Evolutionary conservation across 2,329 filamentous ascomycete genomes (phyloP), one percentile per base, ranked within the genome.

Genomic region (Aulographum hederae): DNA sequence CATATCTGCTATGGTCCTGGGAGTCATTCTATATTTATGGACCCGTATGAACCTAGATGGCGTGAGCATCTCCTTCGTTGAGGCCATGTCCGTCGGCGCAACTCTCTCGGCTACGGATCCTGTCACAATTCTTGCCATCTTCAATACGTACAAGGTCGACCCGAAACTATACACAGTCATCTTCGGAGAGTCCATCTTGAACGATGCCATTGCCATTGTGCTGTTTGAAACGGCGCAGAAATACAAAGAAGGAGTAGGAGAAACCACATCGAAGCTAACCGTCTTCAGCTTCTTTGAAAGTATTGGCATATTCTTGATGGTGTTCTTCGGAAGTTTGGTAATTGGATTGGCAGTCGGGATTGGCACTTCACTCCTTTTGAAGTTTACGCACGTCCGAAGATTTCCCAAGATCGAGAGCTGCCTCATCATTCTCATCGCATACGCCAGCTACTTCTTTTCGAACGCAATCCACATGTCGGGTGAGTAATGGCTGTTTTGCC

Each of bases 101-200:
- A 98, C 89, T 0, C 69, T 98, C 19, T 95, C 89, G 2, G 89
- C 89, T 37, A 98, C 89, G 1, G 89, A 98, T 49, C 89, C 89
- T 0, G 86, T 98, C 36, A 98, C 89, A 0, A 95, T 98, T 44
- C 64, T 98, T 33, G 89, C 89, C 51, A 98, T 98, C 43, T 98
- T 98, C 69, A 95, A 94, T 54, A 79, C 89, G 2, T 98, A 95
- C 69, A 95, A 95, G 57, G 89, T 98, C 45, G 89, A 98, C 46
- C 89, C 89, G 3, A 95, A 95, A 57, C 69, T 98, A 13, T 98
- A 98, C 58, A 98, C 89, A 18, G 75, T 98, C 51, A 98, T 98
- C 42, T 98, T 98, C 53, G 89, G 89, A 50, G 89, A 98, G 58
- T 92, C 86, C 5, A 95, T 98, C 37, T 62, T 98, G 34, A 98